Evolutionary conservation across 768 basidiomycete genomes (phyloP).

Genomic region (Amanita thiersii): DNA sequence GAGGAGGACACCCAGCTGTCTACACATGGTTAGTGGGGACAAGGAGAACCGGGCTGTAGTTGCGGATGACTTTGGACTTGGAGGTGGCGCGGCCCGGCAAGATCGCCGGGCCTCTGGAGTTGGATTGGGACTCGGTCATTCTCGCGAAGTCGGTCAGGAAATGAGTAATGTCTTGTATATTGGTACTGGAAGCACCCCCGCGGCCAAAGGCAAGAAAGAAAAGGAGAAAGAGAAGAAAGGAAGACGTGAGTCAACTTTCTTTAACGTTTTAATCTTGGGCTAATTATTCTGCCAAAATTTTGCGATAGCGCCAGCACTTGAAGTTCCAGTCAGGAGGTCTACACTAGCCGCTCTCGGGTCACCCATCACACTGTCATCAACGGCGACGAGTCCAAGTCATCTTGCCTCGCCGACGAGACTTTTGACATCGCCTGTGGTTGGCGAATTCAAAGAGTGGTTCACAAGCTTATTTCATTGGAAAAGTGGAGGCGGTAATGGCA

Average conservation of each 20-base stretch:
- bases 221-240: conserved; percentile 49
- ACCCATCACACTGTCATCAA: conserved; percentile 24
- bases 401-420: conserved; percentile 19
- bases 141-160: conserved; percentile 32
- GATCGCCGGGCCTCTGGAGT: conserved; percentile 18
- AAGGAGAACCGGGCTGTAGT: conserved; percentile 35
- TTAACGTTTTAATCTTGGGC: conserved; percentile 2
- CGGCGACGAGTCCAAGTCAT: conserved; percentile 11
- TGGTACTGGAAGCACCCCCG: conserved; percentile 15
- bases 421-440: conserved; percentile 63
- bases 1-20: neutral
- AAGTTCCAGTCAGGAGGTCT: conserved; percentile 42
- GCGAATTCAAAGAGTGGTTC: conserved; percentile 90
- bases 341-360: conserved; percentile 33
- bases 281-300: conserved; percentile 8
- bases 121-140: conserved; percentile 23
- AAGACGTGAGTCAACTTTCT: conserved; percentile 37
- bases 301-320: conserved; percentile 48
- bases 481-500: conserved; percentile 30
- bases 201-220: conserved; percentile 30
- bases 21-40: conserved; percentile 15
- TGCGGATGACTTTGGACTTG: conserved; percentile 32
- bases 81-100: conserved; percentile 25
- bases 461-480: conserved; percentile 95
- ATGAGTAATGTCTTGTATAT: conserved; percentile 41